Evolutionary conservation across 2,329 filamentous ascomycete genomes (phyloP).

Genomic region (Aureobasidium sp.): DNA sequence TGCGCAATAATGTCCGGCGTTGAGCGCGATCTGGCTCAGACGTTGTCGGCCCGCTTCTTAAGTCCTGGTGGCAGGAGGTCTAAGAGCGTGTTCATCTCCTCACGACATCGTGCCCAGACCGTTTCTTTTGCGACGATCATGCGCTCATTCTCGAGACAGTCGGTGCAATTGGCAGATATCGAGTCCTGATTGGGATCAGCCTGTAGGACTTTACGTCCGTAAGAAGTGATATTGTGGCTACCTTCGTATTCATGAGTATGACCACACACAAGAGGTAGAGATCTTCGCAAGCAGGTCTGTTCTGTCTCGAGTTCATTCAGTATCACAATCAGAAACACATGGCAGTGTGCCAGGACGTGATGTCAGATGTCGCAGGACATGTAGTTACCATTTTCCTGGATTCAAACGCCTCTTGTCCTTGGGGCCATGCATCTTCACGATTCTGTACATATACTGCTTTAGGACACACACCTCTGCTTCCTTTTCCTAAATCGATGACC

Average conservation of each 20-base stretch:
- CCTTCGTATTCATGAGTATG: neutral
- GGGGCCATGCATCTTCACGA: neutral
- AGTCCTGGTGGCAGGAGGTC: neutral
- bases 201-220: neutral
- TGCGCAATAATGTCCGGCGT: neutral
- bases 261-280: neutral
- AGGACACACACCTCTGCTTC: neutral
- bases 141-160: constrained; percentile 1
- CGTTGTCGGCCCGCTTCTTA: constrained; percentile 14
- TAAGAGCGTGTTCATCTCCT: neutral
- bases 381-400: constrained; percentile 3
- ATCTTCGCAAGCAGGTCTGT: neutral
- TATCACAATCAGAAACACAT: neutral
- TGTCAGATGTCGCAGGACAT: neutral
- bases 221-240: neutral
- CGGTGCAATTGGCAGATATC: neutral
- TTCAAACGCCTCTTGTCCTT: neutral
- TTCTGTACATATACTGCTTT: constrained; percentile 4
- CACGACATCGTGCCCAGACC: neutral
- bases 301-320: neutral
- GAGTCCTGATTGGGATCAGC: neutral
- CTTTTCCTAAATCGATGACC: neutral
- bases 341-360: neutral
- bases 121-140: constrained; percentile 5
- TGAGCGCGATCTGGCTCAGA: constrained; percentile 6